These are phyloP conservation scores for Tricholoma terreum DNA, from an alignment of 768 basidiomycete genomes.

Conservation along the genomic window DNA sequence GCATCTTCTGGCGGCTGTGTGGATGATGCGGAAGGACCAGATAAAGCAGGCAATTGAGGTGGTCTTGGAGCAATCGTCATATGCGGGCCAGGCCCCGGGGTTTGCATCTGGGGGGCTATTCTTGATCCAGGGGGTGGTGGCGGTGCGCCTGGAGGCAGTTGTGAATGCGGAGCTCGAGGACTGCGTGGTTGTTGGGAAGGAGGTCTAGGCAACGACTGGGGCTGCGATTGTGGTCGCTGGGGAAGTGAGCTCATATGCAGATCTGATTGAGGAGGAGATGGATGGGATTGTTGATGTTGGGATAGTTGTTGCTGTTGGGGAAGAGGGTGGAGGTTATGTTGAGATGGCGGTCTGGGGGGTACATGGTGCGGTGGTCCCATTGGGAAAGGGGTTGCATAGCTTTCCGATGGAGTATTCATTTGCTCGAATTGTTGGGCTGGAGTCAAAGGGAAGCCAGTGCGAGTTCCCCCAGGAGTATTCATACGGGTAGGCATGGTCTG, in stretches of 20 bases:
- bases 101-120: slow-evolving; percentile 20
- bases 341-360: slow-evolving; percentile 43
- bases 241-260: slow-evolving; percentile 39
- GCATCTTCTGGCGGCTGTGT: slow-evolving; percentile 22
- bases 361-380: slow-evolving; percentile 31
- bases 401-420: slow-evolving; percentile 38
- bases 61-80: slow-evolving; percentile 29
- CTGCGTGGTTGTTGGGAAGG: slow-evolving; percentile 13
- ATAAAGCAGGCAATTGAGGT: slow-evolving; percentile 18
- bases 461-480: slow-evolving; percentile 35
- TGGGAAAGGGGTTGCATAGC: slow-evolving; percentile 31
- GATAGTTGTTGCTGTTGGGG: slow-evolving; percentile 27
- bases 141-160: slow-evolving; percentile 10
- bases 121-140: slow-evolving; percentile 6
- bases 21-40: slow-evolving; percentile 20
- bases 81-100: slow-evolving; percentile 18
- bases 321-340: slow-evolving; percentile 31
- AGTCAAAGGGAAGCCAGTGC: slow-evolving; percentile 47
- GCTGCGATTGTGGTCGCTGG: slow-evolving; percentile 58
- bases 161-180: slow-evolving; percentile 17
- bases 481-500: slow-evolving; percentile 38
- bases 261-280: slow-evolving; percentile 47
- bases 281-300: slow-evolving; percentile 22
- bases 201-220: slow-evolving; percentile 18
- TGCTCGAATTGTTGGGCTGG: slow-evolving; percentile 65